Percentiles rank a stretch among this genome's conserved stretches.
These are phyloP conservation scores for Russula griseocarnosa DNA, from an alignment of 768 basidiomycete species.

Conservation along the genomic window DNA sequence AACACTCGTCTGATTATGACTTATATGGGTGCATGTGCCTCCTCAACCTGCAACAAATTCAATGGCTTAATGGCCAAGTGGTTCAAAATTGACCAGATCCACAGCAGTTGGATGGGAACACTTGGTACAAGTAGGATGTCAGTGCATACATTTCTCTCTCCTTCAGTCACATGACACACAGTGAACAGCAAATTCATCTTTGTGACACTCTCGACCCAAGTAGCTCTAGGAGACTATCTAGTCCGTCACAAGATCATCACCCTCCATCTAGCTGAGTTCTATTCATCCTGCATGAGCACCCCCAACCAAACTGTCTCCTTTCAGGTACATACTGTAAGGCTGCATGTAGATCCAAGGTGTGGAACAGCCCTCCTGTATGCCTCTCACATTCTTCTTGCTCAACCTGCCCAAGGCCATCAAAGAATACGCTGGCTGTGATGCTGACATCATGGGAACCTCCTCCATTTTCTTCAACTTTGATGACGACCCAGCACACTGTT, in stretches of 20 bases:
- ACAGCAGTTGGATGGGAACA: constrained; percentile 29
- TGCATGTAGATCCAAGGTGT: too few relatives aligned
- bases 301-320: constrained; percentile 59
- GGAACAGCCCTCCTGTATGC: too few relatives aligned
- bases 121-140: constrained; percentile 35
- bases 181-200: constrained; percentile 31
- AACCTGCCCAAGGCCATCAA: too few relatives aligned
- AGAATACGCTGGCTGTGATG: too few relatives aligned
- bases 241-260: constrained; percentile 79
- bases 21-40: constrained; percentile 62
- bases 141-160: constrained; percentile 27
- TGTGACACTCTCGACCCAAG: constrained; percentile 38
- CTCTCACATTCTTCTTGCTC: too few relatives aligned
- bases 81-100: constrained; percentile 55
- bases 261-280: constrained; percentile 79
- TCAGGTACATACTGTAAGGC: constrained; percentile 81
- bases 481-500: too few relatives aligned
- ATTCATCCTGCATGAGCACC: constrained; percentile 60
- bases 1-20: constrained; percentile 69
- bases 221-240: constrained; percentile 68
- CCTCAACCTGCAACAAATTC: constrained; percentile 55
- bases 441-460: too few relatives aligned
- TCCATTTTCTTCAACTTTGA: too few relatives aligned
- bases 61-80: constrained; percentile 57
- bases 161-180: constrained; percentile 1